Conservation (phyloP, 139 green algal genomes). For the Auxenochlorella protothecoides region DNA sequence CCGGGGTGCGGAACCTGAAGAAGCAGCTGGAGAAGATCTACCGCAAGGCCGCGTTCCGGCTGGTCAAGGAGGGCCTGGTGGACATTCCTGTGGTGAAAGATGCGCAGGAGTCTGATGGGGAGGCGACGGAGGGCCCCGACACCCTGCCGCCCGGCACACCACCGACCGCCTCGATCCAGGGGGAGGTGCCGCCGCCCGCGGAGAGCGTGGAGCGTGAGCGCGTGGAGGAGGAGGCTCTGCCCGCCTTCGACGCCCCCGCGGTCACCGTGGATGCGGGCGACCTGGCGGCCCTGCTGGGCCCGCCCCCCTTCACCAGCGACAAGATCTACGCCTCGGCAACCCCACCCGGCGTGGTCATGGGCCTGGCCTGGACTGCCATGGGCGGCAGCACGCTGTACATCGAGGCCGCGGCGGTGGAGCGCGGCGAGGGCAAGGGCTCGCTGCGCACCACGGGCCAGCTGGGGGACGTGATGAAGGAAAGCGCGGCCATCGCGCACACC, state of each 20-base stretch:
- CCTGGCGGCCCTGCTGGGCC: slow-evolving; percentile 81
- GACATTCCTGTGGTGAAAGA: background rate
- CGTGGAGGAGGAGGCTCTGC: background rate
- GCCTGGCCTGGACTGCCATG: slow-evolving; percentile 93
- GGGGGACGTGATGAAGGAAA: slow-evolving; percentile 96
- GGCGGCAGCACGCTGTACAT: slow-evolving; percentile 87
- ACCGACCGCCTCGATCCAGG: background rate
- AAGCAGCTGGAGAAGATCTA: slow-evolving; percentile 96
- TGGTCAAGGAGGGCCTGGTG: slow-evolving; percentile 34
- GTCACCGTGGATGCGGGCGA: slow-evolving; percentile 35
- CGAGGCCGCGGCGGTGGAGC: slow-evolving; percentile 68
- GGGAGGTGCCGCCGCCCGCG: slow-evolving; percentile 4
- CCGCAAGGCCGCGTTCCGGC: slow-evolving; percentile 76
- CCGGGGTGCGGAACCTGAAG: slow-evolving; percentile 93
- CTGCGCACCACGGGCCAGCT: slow-evolving; percentile 64
- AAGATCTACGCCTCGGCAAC: slow-evolving; percentile 65
- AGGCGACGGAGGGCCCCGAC: background rate
- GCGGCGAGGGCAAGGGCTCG: slow-evolving; percentile 48
- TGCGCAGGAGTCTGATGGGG: background rate
- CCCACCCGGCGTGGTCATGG: slow-evolving; percentile 86
- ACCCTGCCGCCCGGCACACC: slow-evolving; percentile 7
- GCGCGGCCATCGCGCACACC: slow-evolving; percentile 82
- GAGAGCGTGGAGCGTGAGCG: slow-evolving; percentile 1
- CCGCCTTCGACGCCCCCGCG: slow-evolving; percentile 35
- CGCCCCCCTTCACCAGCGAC: slow-evolving; percentile 81